Evolutionary conservation across 1,139 yeast species (phyloP), one percentile per base, ranked within the genome.

Genomic region (Chernovozyma sophiae-reginae): DNA sequence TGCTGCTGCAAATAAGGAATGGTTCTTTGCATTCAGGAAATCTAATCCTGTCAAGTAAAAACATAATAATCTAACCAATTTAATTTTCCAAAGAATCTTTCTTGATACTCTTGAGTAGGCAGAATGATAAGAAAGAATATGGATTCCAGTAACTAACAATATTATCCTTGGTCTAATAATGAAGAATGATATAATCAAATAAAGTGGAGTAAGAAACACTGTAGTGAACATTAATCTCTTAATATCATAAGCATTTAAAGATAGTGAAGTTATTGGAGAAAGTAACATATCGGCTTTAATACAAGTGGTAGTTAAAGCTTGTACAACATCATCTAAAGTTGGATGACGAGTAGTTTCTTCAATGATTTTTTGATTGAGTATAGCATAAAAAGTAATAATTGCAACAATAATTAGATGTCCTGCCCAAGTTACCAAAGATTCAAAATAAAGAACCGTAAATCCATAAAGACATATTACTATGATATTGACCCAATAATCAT

Each of bases 1-100:
- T 4, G 79, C 78, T 13, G 79, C 78, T 2, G 78, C 77, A 48
- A 72, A 75, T 48, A 70, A 57, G 40, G 74, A 59, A 52, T 66
- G 69, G 47, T 69, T 68, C 36, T 62, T 60, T 20, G 71, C 69
- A 41, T 62, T 83, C 49, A 82, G 80, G 55, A 87, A 83, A 62
- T 89, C 95, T 37, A 89, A 68, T 1, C 97, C 97, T 0, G 97
- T 90, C 39, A 86, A 64, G 53, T 87, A 86, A 56, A 87, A 89
- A 41, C 85, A 77, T 11, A 84, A 51, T 35, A 83, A 58, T 46
- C 97, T 72, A 3, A 86, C 78, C 11, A 79, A 51, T 51, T 84
- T 78, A 40, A 92, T 79, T 49, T 84, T 79, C 97, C 97, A 90
- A 33, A 89, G 62, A 44, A 90, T 70, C 41, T 81, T 79, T 45